Evolutionary conservation across 2,329 filamentous ascomycete species (phyloP).

Genomic region (Epichloe bromicola): DNA sequence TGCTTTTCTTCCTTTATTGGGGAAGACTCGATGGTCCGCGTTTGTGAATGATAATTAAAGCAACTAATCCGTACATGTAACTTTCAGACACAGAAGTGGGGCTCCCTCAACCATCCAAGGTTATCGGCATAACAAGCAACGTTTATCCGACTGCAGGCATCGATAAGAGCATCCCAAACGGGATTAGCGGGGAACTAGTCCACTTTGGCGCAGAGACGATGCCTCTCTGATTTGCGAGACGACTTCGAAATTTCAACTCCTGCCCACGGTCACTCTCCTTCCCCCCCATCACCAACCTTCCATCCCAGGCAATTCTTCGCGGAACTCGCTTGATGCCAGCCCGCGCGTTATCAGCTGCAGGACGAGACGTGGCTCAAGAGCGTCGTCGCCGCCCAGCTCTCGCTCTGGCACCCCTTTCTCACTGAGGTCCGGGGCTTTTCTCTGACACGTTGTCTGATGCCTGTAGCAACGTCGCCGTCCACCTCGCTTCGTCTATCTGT

Average conservation of each 20-base stretch:
- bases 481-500: slow-evolving; percentile 63
- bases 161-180: slow-evolving; percentile 20
- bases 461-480: slow-evolving; percentile 64
- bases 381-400: slow-evolving; percentile 15
- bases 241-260: slow-evolving; percentile 34
- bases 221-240: slow-evolving; percentile 26
- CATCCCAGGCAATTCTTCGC: slow-evolving; percentile 17
- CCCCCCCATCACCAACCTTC: slow-evolving; percentile 18
- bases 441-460: slow-evolving; percentile 55
- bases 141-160: slow-evolving; percentile 21
- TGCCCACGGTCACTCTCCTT: slow-evolving; percentile 20
- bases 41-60: not conserved
- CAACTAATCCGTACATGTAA: no score
- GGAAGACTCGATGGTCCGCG: not conserved
- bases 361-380: slow-evolving; percentile 23
- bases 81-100: slow-evolving; percentile 3
- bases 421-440: slow-evolving; percentile 25
- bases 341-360: slow-evolving; percentile 17
- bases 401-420: slow-evolving; percentile 19
- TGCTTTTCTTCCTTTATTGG: not conserved
- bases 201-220: slow-evolving; percentile 21
- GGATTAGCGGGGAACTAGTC: slow-evolving; percentile 23
- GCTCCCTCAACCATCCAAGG: not conserved
- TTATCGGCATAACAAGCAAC: slow-evolving; percentile 10
- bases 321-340: slow-evolving; percentile 23